Evolutionary conservation across 176 grass and related monocot genomes (phyloP), one percentile per base, ranked within the genome.

Genomic region (Eragrostis nindensis): DNA sequence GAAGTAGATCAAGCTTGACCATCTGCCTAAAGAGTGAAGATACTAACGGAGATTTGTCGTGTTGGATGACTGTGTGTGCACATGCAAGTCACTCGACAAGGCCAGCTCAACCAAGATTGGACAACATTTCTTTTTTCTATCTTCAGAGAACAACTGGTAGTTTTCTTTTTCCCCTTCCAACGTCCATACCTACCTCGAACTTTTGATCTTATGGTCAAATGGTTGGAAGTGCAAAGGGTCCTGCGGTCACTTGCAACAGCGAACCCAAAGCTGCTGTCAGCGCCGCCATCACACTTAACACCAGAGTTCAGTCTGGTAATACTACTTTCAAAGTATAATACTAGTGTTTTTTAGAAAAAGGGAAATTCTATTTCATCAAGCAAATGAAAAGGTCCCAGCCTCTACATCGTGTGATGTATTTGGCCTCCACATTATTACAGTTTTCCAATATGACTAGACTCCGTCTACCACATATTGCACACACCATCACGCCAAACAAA

Each of bases 131-230:
- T 15, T 14, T 14, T 18, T 4, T 36, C 32, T 36, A n/a, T n/a
- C 0, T 29, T 24, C n/a, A 4, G 32, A 36, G 32, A 36, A 36
- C 32, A 36, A 36, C 32, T 36, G 32, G 2, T 25, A 78, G 0
- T 79, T 68, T 40, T 42, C 63, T 27, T 55, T 79, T 55, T 14
- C 47, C 9, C 48, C 25, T 14, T 36, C 64, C 55, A 36, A 80
- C 77, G 36, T 65, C 60, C 77, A 80, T 56, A 80, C 77, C 63
- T 42, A 80, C 64, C 66, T 81, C 53, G 40, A 81, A 70, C 66
- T 71, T 67, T 60, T 46, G 22, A 70, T 47, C 67, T 26, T 70
- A 22, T 3, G 24, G 66, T 80, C 78, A 70, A 60, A 59, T 70
- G 77, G 78, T 19, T 80, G 65, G 15, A 56, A 69, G 49, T 43